Evolutionary conservation across 2,329 filamentous ascomycete genomes (phyloP).

Genomic region (Talaromyces piceae): DNA sequence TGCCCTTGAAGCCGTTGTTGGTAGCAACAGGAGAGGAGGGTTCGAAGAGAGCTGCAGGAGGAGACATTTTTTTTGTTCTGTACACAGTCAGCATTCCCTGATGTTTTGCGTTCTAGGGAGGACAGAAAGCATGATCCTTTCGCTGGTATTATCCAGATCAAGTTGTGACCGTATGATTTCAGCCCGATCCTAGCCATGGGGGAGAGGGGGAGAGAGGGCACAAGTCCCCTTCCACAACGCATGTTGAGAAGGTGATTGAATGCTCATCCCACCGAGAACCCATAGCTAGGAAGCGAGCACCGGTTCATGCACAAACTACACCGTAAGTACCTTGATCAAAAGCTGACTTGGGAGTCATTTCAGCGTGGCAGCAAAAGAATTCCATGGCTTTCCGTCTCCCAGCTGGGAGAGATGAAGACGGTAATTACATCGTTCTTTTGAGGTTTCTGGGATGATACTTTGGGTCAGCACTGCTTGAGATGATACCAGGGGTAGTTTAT

Average conservation of each 20-base stretch:
- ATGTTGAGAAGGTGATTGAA: too few species aligned
- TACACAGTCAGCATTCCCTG: constrained; percentile 35
- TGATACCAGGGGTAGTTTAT: constrained; percentile 12
- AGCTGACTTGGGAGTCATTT: constrained; percentile 4
- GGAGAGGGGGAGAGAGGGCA: too few species aligned
- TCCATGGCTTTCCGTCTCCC: constrained; percentile 32
- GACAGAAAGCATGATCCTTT: constrained; percentile 89
- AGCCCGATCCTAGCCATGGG: constrained; percentile 30
- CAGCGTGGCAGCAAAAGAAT: constrained; percentile 25
- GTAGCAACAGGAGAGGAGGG: constrained; percentile 30
- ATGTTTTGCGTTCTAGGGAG: constrained; percentile 19
- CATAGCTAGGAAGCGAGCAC: constrained; percentile 46
- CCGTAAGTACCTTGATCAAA: constrained; percentile 43
- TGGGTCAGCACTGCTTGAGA: constrained; percentile 2
- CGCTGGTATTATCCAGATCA: constrained; percentile 99
- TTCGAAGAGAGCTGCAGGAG: constrained; percentile 61
- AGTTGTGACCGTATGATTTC: constrained; percentile 92
- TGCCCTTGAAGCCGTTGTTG: constrained; percentile 30
- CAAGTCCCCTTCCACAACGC: too few species aligned
- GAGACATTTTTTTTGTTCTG: constrained; percentile 59
- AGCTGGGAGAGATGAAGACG: constrained; percentile 14
- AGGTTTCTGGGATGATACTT: constrained; percentile 1
- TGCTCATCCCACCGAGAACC: constrained; percentile 12
- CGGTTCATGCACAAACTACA: constrained; percentile 53
- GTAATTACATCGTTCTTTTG: constrained; percentile 19